Conservation (phyloP, 108 stramenopile species). For the Nitzschia inconspicua region DNA sequence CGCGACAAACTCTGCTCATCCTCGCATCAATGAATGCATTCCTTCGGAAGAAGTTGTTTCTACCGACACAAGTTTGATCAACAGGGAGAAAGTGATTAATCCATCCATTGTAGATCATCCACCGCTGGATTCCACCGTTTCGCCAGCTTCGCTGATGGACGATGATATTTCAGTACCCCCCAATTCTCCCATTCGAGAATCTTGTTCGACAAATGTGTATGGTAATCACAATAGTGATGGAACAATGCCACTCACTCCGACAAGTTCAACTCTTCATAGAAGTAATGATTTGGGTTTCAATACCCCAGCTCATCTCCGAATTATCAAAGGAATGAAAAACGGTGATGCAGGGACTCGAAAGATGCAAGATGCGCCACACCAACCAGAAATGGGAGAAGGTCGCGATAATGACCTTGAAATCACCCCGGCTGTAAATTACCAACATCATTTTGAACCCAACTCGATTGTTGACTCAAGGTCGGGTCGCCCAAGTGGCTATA, state of each 20-base stretch:
- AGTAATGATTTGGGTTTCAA: constrained; percentile 6
- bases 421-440: not conserved
- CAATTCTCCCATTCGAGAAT: not conserved
- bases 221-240: too few relatives aligned
- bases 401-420: too few relatives aligned
- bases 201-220: too few relatives aligned
- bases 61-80: too few relatives aligned
- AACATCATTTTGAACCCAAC: constrained; percentile 2
- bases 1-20: too few relatives aligned
- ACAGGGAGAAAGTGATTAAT: too few relatives aligned
- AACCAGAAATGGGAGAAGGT: too few relatives aligned
- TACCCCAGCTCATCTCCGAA: constrained; percentile 7
- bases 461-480: constrained; percentile 7
- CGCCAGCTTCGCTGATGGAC: not conserved
- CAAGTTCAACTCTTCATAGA: not conserved
- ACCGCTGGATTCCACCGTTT: too few relatives aligned
- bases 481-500: not conserved
- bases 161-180: not conserved
- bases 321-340: constrained; percentile 4
- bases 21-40: too few relatives aligned
- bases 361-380: not conserved
- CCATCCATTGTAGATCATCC: too few relatives aligned
- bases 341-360: not conserved
- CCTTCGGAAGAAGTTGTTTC: too few relatives aligned
- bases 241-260: not conserved